Conservation (phyloP, 208 protist species). For the Trypanosoma mega region DNA sequence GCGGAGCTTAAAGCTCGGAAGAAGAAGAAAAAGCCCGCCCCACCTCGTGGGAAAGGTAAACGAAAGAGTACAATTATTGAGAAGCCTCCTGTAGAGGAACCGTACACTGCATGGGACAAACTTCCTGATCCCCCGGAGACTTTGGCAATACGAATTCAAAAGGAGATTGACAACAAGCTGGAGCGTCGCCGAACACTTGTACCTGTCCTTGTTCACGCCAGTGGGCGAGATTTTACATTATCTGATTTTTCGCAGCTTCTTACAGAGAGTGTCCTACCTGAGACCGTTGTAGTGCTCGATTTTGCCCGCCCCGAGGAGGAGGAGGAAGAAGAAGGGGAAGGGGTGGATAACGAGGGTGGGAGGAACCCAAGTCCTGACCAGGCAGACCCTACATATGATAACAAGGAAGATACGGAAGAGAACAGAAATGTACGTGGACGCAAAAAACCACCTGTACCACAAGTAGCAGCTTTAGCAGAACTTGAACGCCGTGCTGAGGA, state of each 20-base stretch:
- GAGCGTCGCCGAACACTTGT: constrained; percentile 24
- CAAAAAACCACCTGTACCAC: constrained; percentile 3
- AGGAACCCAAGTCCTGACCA: neutral
- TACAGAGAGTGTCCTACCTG: constrained; percentile 40
- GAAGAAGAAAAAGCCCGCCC: constrained; percentile 28
- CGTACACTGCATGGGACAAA: constrained; percentile 28
- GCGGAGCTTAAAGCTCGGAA: constrained; percentile 38
- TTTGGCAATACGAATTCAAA: constrained; percentile 25
- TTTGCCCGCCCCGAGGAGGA: constrained; percentile 8
- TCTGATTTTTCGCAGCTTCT: constrained; percentile 34
- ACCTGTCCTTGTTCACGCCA: constrained; percentile 55
- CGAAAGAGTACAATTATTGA: constrained; percentile 20
- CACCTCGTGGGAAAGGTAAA: constrained; percentile 19
- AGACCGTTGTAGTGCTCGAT: constrained; percentile 56
- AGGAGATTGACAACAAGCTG: constrained; percentile 31
- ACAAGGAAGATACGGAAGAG: neutral
- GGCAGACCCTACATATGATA: neutral
- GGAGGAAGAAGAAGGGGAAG: constrained; percentile 6
- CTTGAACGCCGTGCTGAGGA: constrained; percentile 16
- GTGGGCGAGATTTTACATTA: constrained; percentile 13
- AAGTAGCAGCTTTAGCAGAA: constrained; percentile 19
- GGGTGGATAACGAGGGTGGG: neutral
- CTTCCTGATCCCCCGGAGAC: constrained; percentile 13
- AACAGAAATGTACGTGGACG: neutral
- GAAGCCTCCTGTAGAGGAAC: constrained; percentile 14